phyloP scores from a whole-genome alignment of 257 asterid species.

The Jasminum sambac region DNA sequence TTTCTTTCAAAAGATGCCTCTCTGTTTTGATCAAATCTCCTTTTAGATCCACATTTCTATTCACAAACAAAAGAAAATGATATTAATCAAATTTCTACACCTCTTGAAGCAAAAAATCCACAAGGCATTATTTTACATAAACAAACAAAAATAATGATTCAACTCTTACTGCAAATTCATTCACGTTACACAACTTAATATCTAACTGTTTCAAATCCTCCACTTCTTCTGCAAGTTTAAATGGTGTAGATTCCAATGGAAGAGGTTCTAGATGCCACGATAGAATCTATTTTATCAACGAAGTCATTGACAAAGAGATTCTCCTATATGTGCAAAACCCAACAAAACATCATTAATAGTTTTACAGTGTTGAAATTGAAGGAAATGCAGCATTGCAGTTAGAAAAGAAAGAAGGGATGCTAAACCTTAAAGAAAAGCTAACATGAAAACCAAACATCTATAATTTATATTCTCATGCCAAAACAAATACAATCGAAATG shows the following conservation, averaged over 20 bases:
- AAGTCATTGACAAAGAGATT: slow-evolving; percentile 62
- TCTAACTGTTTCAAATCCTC: slow-evolving; percentile 89
- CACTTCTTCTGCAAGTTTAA: slow-evolving; percentile 71
- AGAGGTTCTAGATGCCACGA: slow-evolving; percentile 66
- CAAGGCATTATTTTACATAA: no score
- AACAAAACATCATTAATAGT: slow-evolving; percentile 6
- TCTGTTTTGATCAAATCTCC: no score
- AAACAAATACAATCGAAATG: neutral
- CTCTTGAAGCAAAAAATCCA: no score
- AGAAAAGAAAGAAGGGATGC: neutral
- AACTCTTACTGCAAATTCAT: slow-evolving; percentile 87
- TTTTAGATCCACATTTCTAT: no score
- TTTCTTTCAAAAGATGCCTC: no score
- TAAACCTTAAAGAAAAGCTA: neutral
- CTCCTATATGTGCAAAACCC: slow-evolving; percentile 51
- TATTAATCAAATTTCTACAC: no score
- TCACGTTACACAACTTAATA: slow-evolving; percentile 56
- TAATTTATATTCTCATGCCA: slow-evolving; percentile 15
- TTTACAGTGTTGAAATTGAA: slow-evolving; percentile 7
- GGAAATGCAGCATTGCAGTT: neutral
- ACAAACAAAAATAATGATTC: slow-evolving; percentile 14
- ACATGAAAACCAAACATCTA: neutral
- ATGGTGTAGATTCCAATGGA: slow-evolving; percentile 74
- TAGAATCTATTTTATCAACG: slow-evolving; percentile 49
- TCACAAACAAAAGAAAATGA: no score